Conservation (phyloP, 805 yeast genomes). For the Monosporozyma servazzii region DNA sequence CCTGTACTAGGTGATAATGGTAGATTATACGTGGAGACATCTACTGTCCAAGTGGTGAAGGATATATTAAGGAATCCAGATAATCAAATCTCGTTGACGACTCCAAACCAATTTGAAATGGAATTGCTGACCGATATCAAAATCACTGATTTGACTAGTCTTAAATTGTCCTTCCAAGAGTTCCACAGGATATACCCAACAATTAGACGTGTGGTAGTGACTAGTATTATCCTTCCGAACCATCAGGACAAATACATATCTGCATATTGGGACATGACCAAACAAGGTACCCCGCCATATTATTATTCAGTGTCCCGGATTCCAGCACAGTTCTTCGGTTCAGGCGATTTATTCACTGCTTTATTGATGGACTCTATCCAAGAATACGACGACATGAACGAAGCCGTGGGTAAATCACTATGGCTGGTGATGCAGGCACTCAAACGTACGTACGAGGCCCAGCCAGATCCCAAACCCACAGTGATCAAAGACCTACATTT, state of each 20-base stretch:
- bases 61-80: constrained; percentile 31
- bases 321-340: constrained; percentile 57
- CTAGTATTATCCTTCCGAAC: constrained; percentile 37
- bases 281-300: neutral
- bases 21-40: constrained; percentile 57
- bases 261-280: constrained; percentile 4
- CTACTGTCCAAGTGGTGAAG: constrained; percentile 44
- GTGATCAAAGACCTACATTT: constrained; percentile 36
- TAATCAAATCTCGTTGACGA: constrained; percentile 41
- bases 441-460: constrained; percentile 31
- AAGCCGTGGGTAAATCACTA: constrained; percentile 35
- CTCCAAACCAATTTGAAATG: constrained; percentile 72
- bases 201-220: constrained; percentile 47
- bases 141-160: constrained; percentile 32
- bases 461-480: constrained; percentile 1
- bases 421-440: constrained; percentile 36
- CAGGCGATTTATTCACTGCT: constrained; percentile 67
- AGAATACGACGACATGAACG: constrained; percentile 13
- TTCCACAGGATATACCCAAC: constrained; percentile 38
- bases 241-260: constrained; percentile 1
- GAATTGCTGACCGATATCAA: constrained; percentile 45
- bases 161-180: constrained; percentile 32
- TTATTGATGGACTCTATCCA: constrained; percentile 44
- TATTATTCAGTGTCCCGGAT: constrained; percentile 26
- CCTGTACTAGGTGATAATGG: constrained; percentile 95